A percentile compares a stretch with the other conserved stretches of the same genome.
Conservation (phyloP, 371 early-diverging fungal species). For the Choanephora cucurbitarum region DNA sequence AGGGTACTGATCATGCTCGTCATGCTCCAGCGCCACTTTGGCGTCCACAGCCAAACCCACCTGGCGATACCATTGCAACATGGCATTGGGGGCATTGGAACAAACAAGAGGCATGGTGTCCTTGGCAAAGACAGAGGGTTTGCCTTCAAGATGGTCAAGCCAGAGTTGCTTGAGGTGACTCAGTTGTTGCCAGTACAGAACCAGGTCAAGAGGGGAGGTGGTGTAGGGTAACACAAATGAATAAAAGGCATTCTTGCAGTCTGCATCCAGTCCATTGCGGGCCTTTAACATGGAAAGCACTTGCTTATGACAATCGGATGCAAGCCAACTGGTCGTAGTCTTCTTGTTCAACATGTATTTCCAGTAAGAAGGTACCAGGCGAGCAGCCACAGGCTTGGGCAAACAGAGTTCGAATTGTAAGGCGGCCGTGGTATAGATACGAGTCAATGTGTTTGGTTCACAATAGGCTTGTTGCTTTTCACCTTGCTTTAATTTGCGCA, state of each 20-base stretch:
- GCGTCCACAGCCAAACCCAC: constrained; percentile 24
- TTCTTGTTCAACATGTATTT: constrained; percentile 2
- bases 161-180: constrained; percentile 21
- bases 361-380: constrained; percentile 9
- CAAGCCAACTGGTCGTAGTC: constrained; percentile 11
- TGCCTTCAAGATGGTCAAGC: constrained; percentile 18
- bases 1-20: constrained; percentile 6
- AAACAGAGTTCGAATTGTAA: constrained; percentile 38
- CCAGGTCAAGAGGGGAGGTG: constrained; percentile 37
- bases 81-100: constrained; percentile 23
- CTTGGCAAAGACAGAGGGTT: constrained; percentile 16
- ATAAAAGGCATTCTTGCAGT: constrained; percentile 33
- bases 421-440: constrained; percentile 37
- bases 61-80: constrained; percentile 34
- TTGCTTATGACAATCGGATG: constrained; percentile 19
- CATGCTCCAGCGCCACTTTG: neutral
- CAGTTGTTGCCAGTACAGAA: constrained; percentile 36
- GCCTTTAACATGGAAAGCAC: constrained; percentile 15
- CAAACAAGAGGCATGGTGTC: constrained; percentile 15
- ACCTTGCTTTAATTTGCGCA: constrained; percentile 21
- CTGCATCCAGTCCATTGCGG: constrained; percentile 19
- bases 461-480: constrained; percentile 18
- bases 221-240: constrained; percentile 41
- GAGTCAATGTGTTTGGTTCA: constrained; percentile 29
- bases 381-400: constrained; percentile 12